A percentile compares a stretch with the other conserved stretches of the same genome.
Evolutionary conservation across 768 basidiomycete species (phyloP).

Genomic region (Albatrellus ellisii): DNA sequence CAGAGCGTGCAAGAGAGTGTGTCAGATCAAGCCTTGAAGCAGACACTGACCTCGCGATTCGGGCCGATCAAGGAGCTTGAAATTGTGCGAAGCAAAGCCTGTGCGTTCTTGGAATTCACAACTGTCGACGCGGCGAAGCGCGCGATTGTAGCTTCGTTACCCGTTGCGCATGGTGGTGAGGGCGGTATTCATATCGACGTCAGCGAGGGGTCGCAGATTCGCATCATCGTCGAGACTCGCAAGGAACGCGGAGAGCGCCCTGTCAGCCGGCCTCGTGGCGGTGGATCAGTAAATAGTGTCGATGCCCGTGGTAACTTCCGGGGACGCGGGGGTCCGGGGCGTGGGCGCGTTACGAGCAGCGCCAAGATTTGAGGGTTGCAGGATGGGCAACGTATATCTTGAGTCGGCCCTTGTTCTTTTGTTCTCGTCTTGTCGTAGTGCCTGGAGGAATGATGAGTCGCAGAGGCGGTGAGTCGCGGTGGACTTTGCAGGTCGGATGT

Average conservation of each 20-base stretch:
- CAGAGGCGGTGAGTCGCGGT: too few species aligned
- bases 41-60: constrained; percentile 46
- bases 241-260: constrained; percentile 87
- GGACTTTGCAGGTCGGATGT: too few species aligned
- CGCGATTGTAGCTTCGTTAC: constrained; percentile 69
- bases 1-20: constrained; percentile 67
- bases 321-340: constrained; percentile 30
- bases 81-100: constrained; percentile 77
- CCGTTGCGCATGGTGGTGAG: constrained; percentile 63
- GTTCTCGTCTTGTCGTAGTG: too few species aligned
- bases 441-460: too few species aligned
- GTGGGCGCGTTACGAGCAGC: constrained; percentile 26
- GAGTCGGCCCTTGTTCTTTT: too few species aligned
- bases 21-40: constrained; percentile 34
- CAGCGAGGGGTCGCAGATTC: constrained; percentile 36
- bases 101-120: constrained; percentile 88
- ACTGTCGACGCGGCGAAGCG: constrained; percentile 68
- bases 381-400: too few species aligned
- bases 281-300: constrained; percentile 42
- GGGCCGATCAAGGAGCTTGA: constrained; percentile 81
- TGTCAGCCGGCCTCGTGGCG: constrained; percentile 45
- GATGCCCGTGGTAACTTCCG: constrained; percentile 37
- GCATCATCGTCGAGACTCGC: constrained; percentile 75
- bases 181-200: constrained; percentile 75
- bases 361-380: too few species aligned